phyloP scores from a whole-genome alignment of 2,329 filamentous ascomycete genomes.

The Saccharata proteae region DNA sequence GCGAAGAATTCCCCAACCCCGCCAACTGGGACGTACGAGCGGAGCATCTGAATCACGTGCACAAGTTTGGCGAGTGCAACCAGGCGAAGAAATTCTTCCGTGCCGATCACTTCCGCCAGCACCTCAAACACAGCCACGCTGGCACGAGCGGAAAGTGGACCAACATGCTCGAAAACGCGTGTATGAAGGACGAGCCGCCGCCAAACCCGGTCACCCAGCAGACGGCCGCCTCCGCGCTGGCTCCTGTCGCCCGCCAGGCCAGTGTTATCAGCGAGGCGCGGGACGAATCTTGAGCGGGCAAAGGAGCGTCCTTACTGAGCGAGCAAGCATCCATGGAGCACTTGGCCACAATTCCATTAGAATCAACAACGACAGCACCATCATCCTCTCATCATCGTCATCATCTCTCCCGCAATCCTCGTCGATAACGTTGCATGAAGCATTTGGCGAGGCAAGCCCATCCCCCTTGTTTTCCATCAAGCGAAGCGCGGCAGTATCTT shows the following conservation, averaged over 20 bases:
- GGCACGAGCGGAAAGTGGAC: constrained; percentile 98
- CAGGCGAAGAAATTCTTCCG: constrained; percentile 96
- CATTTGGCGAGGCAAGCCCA: no score
- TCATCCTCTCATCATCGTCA: no score
- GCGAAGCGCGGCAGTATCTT: no score
- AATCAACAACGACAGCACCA: no score
- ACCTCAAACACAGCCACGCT: constrained; percentile 93
- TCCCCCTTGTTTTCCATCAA: no score
- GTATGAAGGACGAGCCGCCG: constrained; percentile 79
- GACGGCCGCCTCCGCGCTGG: constrained; percentile 15
- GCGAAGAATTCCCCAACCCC: constrained; percentile 79
- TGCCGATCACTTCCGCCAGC: constrained; percentile 94
- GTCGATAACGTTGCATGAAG: no score
- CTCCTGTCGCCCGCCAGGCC: constrained; percentile 14
- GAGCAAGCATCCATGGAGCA: no score
- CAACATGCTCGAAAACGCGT: constrained; percentile 92
- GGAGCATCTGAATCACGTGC: constrained; percentile 75
- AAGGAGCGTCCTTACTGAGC: constrained; percentile 7
- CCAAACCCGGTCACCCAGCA: constrained; percentile 26
- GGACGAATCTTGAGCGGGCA: constrained; percentile 23
- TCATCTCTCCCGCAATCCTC: no score
- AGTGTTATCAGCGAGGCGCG: constrained; percentile 26
- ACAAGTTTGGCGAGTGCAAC: constrained; percentile 98
- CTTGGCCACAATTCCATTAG: no score
- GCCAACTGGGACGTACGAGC: constrained; percentile 81